Conservation (phyloP, 2,329 filamentous ascomycete genomes). For the Thelonectria blattea region DNA sequence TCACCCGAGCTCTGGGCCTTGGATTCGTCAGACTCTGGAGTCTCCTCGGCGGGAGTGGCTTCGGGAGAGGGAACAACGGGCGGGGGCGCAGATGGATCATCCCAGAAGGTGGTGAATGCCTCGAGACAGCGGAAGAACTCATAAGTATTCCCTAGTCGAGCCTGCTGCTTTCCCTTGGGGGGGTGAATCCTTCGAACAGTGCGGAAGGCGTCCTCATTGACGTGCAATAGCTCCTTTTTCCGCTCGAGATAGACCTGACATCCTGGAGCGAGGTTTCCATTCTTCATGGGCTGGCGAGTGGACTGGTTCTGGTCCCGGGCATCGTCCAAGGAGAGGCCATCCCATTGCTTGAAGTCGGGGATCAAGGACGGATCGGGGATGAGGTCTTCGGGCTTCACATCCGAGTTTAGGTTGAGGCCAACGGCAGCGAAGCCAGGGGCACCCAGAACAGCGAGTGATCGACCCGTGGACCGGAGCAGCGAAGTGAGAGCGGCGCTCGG, state of each 20-base stretch:
- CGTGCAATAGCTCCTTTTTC: conserved; percentile 60
- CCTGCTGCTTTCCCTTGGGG: conserved; percentile 58
- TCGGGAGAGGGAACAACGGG: conserved; percentile 44
- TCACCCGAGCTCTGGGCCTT: conserved; percentile 26
- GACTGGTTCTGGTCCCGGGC: conserved; percentile 55
- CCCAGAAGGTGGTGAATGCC: conserved; percentile 64
- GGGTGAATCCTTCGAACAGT: conserved; percentile 64
- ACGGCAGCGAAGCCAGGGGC: conserved; percentile 62
- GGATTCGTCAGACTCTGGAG: conserved; percentile 12
- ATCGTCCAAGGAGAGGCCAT: conserved; percentile 55
- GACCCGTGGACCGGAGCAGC: conserved; percentile 60
- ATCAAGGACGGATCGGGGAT: conserved; percentile 60
- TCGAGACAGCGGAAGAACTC: conserved; percentile 71
- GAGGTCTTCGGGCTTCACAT: conserved; percentile 56
- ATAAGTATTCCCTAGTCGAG: conserved; percentile 67
- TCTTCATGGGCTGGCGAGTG: conserved; percentile 57
- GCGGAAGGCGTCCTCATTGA: conserved; percentile 65
- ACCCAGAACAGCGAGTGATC: conserved; percentile 48
- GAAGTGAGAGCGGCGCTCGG: conserved; percentile 50
- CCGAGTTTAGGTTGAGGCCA: conserved; percentile 60
- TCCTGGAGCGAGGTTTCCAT: conserved; percentile 62
- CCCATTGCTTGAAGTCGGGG: conserved; percentile 61
- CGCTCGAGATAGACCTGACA: conserved; percentile 65
- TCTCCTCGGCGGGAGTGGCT: conserved; percentile 21
- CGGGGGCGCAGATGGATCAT: conserved; percentile 58